Conservation (phyloP, 192 early-diverging fungal species). For the Rhizoclosmatium globosum region DNA sequence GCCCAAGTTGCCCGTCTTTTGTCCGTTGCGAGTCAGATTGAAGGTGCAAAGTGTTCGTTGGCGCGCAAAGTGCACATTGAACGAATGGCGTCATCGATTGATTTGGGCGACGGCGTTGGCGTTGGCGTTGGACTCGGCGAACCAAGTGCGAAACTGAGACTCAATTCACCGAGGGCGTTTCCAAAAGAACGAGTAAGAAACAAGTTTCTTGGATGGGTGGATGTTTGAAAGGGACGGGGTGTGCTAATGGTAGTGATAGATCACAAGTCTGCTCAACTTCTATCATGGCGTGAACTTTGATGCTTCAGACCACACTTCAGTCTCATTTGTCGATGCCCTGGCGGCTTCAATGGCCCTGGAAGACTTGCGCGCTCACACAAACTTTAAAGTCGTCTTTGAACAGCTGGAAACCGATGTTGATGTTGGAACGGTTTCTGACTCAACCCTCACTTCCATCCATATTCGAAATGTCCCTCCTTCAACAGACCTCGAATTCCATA, state of each 20-base stretch:
- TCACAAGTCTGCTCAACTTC: background rate
- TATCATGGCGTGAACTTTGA: conserved; percentile 1
- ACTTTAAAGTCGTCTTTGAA: background rate
- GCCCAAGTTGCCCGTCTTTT: background rate
- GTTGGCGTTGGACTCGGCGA: background rate
- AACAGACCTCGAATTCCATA: background rate
- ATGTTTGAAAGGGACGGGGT: background rate
- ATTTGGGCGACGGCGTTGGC: background rate
- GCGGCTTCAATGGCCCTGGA: conserved; percentile 14
- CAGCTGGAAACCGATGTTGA: background rate
- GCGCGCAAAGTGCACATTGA: background rate
- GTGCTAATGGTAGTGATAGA: background rate
- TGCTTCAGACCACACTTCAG: background rate
- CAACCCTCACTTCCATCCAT: background rate
- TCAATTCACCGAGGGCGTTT: background rate
- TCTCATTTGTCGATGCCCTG: conserved; percentile 11
- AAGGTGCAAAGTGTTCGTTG: background rate
- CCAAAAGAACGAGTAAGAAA: background rate
- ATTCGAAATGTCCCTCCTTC: conserved; percentile 9
- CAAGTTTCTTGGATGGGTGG: background rate
- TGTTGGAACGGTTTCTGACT: background rate
- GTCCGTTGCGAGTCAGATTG: background rate
- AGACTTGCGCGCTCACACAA: background rate
- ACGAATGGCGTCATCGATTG: background rate
- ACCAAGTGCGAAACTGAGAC: background rate